These are phyloP conservation scores for Chlorella sp. DNA, from an alignment of 139 green algal genomes.

Conservation along the genomic window DNA sequence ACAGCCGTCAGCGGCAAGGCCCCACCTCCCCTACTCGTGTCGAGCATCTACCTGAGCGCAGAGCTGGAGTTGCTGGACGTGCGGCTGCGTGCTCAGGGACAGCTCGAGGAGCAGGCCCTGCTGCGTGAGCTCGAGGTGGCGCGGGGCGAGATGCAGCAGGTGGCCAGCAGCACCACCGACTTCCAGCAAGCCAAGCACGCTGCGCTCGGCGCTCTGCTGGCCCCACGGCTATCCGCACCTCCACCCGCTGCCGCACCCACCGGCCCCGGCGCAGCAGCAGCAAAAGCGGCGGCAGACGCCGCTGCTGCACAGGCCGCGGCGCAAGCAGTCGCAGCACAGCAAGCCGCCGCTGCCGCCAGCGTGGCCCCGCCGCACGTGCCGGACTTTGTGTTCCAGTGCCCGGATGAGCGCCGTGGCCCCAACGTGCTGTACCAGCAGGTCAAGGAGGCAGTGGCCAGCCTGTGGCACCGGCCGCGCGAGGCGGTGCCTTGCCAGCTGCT, in stretches of 20 bases:
- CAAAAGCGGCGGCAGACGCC: slow-evolving; percentile 5
- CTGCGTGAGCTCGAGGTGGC: slow-evolving; percentile 11
- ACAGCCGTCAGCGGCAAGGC: not conserved
- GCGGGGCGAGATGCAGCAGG: slow-evolving; percentile 4
- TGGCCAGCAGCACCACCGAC: not conserved
- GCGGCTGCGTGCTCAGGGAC: slow-evolving; percentile 29
- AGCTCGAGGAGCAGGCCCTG: slow-evolving; percentile 29
- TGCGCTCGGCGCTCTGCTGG: not conserved
- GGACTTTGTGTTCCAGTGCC: not conserved
- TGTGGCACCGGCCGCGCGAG: slow-evolving; percentile 21
- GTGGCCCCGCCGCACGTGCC: not conserved
- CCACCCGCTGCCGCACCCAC: not conserved
- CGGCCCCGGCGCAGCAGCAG: not conserved
- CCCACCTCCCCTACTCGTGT: not conserved
- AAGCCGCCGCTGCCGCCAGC: not conserved
- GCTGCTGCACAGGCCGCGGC: not conserved
- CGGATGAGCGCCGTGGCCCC: not conserved
- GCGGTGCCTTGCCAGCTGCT: slow-evolving; percentile 21
- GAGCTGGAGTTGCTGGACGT: slow-evolving; percentile 31
- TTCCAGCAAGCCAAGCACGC: not conserved
- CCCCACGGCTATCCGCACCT: too few relatives aligned
- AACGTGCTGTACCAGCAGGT: not conserved
- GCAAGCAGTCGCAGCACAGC: not conserved
- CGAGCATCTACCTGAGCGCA: slow-evolving; percentile 21
- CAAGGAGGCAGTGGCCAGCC: slow-evolving; percentile 15